Percentiles rank a stretch among this genome's conserved stretches.
Evolutionary conservation across 2,329 filamentous ascomycete species (phyloP).

Genomic region (Laburnicola sp.): DNA sequence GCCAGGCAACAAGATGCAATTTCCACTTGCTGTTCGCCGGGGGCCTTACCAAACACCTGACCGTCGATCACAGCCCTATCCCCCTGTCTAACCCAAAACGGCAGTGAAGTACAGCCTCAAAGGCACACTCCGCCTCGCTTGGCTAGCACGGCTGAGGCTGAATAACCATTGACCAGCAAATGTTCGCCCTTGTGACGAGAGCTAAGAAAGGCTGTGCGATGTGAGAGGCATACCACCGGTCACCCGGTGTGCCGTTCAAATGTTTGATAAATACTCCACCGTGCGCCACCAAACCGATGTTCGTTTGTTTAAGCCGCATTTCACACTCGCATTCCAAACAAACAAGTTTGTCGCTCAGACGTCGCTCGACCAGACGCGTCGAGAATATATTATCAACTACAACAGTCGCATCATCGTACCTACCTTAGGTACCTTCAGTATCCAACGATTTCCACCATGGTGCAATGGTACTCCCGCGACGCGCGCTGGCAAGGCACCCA

Average conservation of each 20-base stretch:
- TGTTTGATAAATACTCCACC: neutral
- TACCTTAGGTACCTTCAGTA: neutral
- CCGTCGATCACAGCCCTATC: neutral
- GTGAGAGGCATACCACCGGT: neutral
- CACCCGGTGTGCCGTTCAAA: neutral
- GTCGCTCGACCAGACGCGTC: too few species aligned
- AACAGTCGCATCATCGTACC: neutral
- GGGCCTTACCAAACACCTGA: too few species aligned
- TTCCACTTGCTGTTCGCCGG: too few species aligned
- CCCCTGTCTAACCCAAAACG: neutral
- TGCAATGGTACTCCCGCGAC: conserved; percentile 8
- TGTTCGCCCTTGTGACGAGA: neutral
- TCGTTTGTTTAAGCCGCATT: neutral
- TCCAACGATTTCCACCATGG: conserved; percentile 9
- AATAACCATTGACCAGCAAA: neutral
- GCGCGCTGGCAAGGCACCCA: conserved; percentile 15
- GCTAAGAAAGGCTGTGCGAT: conserved; percentile 2
- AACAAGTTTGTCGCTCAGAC: too few species aligned
- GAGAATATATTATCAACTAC: neutral
- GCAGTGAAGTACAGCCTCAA: neutral
- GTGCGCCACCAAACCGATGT: neutral
- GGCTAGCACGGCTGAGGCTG: neutral
- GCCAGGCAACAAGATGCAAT: too few species aligned
- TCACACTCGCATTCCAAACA: neutral
- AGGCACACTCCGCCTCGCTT: neutral